Percentiles rank a stretch among this genome's conserved stretches.
These are phyloP conservation scores for Penicillium sp. DNA, from an alignment of 2,329 filamentous ascomycete genomes.

Conservation along the genomic window DNA sequence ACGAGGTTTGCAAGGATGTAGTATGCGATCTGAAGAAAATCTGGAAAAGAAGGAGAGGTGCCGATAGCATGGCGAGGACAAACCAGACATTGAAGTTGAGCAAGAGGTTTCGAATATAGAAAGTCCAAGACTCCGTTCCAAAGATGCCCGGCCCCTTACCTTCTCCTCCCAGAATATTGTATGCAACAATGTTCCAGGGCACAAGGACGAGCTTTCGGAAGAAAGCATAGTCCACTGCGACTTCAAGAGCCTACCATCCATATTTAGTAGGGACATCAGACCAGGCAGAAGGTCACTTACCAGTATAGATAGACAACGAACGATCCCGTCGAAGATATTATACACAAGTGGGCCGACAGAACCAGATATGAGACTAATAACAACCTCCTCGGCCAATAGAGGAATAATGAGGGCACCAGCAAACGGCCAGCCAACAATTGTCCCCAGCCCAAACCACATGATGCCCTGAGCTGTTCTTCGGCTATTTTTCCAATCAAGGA, in stretches of 20 bases:
- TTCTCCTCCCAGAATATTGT: constrained; percentile 84
- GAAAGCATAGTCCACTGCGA: constrained; percentile 75
- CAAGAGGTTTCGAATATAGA: constrained; percentile 86
- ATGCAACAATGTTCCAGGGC: constrained; percentile 88
- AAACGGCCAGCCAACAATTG: constrained; percentile 92
- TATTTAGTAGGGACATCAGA: constrained; percentile 21
- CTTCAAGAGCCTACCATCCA: constrained; percentile 60
- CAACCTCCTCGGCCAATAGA: constrained; percentile 73
- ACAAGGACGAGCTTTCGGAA: constrained; percentile 77
- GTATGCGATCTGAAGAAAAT: constrained; percentile 62
- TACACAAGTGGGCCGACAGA: constrained; percentile 59
- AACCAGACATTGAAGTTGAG: constrained; percentile 98
- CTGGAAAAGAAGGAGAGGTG: constrained; percentile 74
- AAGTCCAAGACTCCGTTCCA: constrained; percentile 94
- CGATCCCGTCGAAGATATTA: constrained; percentile 65
- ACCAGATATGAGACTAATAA: constrained; percentile 55
- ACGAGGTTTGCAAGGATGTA: constrained; percentile 65
- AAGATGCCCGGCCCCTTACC: constrained; percentile 85
- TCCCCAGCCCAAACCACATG: constrained; percentile 84
- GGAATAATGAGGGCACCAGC: constrained; percentile 77
- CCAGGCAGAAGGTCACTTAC: constrained; percentile 50
- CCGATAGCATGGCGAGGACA: constrained; percentile 68
- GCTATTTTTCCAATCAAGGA: constrained; percentile 84
- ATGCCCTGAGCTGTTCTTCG: constrained; percentile 79
- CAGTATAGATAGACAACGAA: constrained; percentile 66